Evolutionary conservation across 1,284 basidiomycete genomes (phyloP).

Genomic region (Apiotrichum porosum): DNA sequence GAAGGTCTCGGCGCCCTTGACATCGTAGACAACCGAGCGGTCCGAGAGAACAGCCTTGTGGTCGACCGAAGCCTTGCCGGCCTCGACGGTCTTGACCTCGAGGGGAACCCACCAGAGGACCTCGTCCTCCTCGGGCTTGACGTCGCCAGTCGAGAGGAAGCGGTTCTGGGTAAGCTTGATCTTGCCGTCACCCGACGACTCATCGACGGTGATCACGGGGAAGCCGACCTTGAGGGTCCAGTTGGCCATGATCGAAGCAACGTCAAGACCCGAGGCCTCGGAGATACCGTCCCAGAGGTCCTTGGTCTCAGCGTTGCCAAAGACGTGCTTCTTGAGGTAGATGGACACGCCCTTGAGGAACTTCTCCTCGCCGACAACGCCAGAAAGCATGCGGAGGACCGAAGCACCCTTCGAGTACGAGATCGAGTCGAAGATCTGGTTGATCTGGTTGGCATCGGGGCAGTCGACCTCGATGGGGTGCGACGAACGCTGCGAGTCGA

Average conservation of each 20-base stretch:
- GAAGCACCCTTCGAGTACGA: constrained; percentile 79
- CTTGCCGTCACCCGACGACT: constrained; percentile 60
- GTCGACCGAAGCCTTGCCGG: constrained; percentile 54
- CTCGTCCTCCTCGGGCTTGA: constrained; percentile 76
- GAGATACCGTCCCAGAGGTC: constrained; percentile 89
- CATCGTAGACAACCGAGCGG: constrained; percentile 63
- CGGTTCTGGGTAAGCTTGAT: constrained; percentile 82
- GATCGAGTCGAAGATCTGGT: constrained; percentile 81
- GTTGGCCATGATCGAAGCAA: constrained; percentile 79
- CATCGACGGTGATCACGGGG: constrained; percentile 82
- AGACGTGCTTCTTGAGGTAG: constrained; percentile 84
- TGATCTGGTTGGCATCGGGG: constrained; percentile 79
- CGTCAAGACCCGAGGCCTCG: constrained; percentile 69
- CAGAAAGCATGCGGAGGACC: constrained; percentile 89
- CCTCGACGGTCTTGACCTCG: constrained; percentile 60
- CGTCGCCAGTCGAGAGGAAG: constrained; percentile 80
- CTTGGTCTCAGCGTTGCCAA: constrained; percentile 76
- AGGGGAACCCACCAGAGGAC: constrained; percentile 85
- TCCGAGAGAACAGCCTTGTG: constrained; percentile 63
- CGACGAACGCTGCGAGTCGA: constrained; percentile 86
- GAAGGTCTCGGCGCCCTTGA: constrained; percentile 64
- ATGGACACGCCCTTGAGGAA: constrained; percentile 83
- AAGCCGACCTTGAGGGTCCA: constrained; percentile 90
- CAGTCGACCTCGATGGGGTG: constrained; percentile 94
- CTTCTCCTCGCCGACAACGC: constrained; percentile 80